Conservation (phyloP, 2,329 filamentous ascomycete species). For the Scedosporium boydii region DNA sequence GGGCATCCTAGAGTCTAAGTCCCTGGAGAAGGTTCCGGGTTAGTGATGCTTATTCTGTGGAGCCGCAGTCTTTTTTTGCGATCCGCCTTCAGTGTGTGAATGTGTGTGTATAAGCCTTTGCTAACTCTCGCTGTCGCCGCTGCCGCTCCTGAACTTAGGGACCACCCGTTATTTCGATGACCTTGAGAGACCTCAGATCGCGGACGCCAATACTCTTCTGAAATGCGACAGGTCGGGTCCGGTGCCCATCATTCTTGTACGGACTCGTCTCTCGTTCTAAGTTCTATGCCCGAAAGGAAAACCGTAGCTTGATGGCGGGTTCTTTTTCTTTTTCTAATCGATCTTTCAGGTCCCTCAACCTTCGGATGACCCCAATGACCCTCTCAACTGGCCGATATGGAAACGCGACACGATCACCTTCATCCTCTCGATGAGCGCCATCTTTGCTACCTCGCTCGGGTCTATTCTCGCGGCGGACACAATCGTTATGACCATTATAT, state of each 20-base stretch:
- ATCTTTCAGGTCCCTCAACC: constrained; percentile 59
- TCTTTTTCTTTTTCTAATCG: neutral
- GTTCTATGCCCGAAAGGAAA: neutral
- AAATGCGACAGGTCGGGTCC: constrained; percentile 65
- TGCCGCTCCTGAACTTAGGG: constrained; percentile 25
- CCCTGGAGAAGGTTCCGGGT: constrained; percentile 67
- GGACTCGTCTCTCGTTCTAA: constrained; percentile 7
- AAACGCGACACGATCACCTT: constrained; percentile 71
- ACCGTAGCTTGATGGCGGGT: neutral
- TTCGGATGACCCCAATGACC: constrained; percentile 84
- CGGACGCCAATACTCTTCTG: constrained; percentile 36
- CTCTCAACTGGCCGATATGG: constrained; percentile 78
- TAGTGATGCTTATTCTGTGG: constrained; percentile 17
- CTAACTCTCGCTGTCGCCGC: constrained; percentile 9
- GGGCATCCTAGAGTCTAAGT: constrained; percentile 61
- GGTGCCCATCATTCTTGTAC: constrained; percentile 65
- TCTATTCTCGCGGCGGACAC: constrained; percentile 86
- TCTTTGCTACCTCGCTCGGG: constrained; percentile 76
- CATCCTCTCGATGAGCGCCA: constrained; percentile 67
- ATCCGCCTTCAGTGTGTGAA: neutral
- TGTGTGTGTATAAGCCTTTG: neutral
- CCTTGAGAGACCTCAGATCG: constrained; percentile 35
- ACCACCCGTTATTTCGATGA: constrained; percentile 58
- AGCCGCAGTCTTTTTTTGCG: constrained; percentile 4
- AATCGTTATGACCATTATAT: constrained; percentile 61